A percentile compares a stretch with the other conserved stretches of the same genome.
Evolutionary conservation across 441 rosid species (phyloP).

Genomic region (Populus hybrid): DNA sequence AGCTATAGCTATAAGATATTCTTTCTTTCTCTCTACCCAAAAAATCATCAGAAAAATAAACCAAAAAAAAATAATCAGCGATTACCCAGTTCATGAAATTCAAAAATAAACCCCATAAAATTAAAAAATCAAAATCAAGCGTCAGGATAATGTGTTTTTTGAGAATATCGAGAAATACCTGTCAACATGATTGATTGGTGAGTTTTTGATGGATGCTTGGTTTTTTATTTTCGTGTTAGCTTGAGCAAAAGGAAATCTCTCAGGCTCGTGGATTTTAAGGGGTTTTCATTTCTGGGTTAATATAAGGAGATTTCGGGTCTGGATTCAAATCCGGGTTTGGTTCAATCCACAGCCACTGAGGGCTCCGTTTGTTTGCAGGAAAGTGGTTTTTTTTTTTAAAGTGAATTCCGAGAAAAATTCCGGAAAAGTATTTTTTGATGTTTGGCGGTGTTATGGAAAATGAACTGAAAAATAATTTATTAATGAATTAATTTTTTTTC

Average conservation of each 20-base stretch:
- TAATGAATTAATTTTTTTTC: too few species aligned
- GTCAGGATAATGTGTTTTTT: background rate
- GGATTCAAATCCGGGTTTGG: background rate
- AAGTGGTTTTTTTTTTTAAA: too few species aligned
- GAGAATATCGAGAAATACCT: background rate
- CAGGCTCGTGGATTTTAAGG: background rate
- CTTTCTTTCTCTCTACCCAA: background rate
- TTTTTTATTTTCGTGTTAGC: background rate
- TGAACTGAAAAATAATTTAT: too few species aligned
- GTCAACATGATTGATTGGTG: background rate
- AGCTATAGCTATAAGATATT: background rate
- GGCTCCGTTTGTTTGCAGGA: rapidly evolving
- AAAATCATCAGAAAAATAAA: background rate
- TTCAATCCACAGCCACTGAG: background rate
- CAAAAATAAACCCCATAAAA: background rate
- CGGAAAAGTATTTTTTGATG: too few species aligned
- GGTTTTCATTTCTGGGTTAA: background rate
- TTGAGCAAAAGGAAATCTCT: background rate
- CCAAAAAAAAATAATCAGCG: background rate
- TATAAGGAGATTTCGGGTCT: background rate
- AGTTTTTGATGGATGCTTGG: background rate
- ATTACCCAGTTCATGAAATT: background rate
- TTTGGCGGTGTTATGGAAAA: too few species aligned
- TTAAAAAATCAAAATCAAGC: background rate
- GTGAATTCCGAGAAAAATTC: too few species aligned